A percentile compares a stretch with the other conserved stretches of the same genome.
These are phyloP conservation scores for Ambrosia artemisiifolia DNA, from an alignment of 129 eudicot genomes.

Conservation along the genomic window DNA sequence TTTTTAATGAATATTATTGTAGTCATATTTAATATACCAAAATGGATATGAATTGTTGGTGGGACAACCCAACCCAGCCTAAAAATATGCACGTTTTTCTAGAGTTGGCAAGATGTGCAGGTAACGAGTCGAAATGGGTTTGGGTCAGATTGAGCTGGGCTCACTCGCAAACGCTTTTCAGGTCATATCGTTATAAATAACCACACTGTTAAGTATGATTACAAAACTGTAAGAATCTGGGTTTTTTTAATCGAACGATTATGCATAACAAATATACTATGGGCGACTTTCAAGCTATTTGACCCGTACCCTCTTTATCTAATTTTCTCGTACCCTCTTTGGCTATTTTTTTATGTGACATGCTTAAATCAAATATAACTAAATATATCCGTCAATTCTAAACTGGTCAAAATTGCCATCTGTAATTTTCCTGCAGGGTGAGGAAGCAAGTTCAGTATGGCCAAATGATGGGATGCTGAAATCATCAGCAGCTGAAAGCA, in stretches of 20 bases:
- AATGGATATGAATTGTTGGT: too few relatives aligned
- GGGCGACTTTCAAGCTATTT: not conserved
- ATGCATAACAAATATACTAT: not conserved
- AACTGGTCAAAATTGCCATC: not conserved
- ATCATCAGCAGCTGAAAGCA: conserved; percentile 51
- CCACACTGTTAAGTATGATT: not conserved
- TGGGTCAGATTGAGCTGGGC: not conserved
- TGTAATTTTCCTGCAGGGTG: conserved; percentile 47
- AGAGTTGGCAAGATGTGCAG: not conserved
- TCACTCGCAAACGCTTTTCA: not conserved
- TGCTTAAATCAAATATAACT: too few relatives aligned
- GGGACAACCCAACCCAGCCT: too few relatives aligned
- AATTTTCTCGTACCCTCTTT: not conserved
- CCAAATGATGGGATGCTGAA: conserved; percentile 49
- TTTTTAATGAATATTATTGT: not conserved
- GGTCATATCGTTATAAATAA: not conserved
- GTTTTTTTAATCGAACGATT: not conserved
- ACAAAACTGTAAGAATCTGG: not conserved
- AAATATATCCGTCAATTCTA: not conserved
- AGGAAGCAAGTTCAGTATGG: conserved; percentile 71
- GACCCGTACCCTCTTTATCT: not conserved
- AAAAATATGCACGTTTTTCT: not conserved
- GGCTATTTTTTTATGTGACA: too few relatives aligned
- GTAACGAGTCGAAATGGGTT: not conserved
- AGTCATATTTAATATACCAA: not conserved